Percentiles rank a stretch among this genome's conserved stretches.
These are phyloP conservation scores for Withania somnifera DNA, from an alignment of 305 asterid species.

Conservation along the genomic window DNA sequence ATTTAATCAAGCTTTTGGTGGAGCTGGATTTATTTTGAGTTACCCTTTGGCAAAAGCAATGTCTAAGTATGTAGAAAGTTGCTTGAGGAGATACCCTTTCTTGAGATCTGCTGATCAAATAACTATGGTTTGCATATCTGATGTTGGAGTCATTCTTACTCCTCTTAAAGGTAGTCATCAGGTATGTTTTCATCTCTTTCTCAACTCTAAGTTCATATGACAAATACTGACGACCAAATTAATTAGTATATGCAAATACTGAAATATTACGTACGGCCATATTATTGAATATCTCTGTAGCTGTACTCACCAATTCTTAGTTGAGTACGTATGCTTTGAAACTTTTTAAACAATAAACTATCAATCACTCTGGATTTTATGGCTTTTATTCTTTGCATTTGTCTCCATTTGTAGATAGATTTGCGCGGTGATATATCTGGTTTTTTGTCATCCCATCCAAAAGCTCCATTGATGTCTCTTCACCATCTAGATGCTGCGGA, in stretches of 20 bases:
- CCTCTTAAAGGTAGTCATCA: conserved; percentile 42
- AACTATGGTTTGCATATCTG: conserved; percentile 34
- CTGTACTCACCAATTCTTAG: neutral
- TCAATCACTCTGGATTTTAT: neutral
- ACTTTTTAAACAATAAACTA: neutral
- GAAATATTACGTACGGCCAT: neutral
- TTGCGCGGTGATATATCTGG: conserved; percentile 56
- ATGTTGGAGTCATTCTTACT: conserved; percentile 35
- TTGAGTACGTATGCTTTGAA: neutral
- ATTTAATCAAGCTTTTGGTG: conserved; percentile 44
- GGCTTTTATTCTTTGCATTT: neutral
- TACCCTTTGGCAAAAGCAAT: conserved; percentile 40
- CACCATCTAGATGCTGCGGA: conserved; percentile 51
- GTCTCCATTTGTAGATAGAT: conserved; percentile 30
- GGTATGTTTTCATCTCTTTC: conserved; percentile 15
- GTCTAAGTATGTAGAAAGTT: conserved; percentile 28
- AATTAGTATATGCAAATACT: neutral
- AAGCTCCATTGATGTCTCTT: conserved; percentile 44
- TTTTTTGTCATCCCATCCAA: conserved; percentile 50
- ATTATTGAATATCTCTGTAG: too few relatives aligned
- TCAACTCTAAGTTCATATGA: neutral
- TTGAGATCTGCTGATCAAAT: conserved; percentile 30
- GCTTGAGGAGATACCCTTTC: conserved; percentile 22
- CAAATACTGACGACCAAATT: neutral
- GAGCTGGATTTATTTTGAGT: conserved; percentile 48